phyloP scores from a whole-genome alignment of 495 filamentous ascomycete genomes.

The Neurospora sp. region DNA sequence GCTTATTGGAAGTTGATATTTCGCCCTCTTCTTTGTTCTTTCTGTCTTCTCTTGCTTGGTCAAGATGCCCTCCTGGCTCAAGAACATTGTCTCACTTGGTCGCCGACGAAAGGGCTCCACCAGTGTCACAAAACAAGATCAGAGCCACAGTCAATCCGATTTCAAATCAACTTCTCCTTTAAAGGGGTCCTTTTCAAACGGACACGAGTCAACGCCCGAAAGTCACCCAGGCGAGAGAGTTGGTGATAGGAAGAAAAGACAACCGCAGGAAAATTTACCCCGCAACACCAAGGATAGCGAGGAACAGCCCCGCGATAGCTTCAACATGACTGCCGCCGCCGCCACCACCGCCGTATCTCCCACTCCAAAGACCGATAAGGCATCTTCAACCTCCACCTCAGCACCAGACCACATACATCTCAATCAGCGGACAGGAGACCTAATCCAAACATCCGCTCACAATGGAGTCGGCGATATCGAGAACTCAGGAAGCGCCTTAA shows the following conservation, averaged over 20 bases:
- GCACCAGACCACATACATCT: neutral
- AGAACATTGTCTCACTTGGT: neutral
- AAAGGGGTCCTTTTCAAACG: neutral
- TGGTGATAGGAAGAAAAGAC: neutral
- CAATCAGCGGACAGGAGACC: conserved; percentile 5
- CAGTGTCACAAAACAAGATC: neutral
- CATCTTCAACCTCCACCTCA: neutral
- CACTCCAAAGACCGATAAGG: neutral
- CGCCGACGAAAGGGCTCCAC: neutral
- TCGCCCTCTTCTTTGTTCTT: neutral
- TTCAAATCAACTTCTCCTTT: neutral
- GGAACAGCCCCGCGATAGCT: neutral
- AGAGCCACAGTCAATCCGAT: neutral
- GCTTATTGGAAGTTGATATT: neutral
- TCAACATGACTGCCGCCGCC: neutral
- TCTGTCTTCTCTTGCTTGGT: neutral
- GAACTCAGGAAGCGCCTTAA: neutral
- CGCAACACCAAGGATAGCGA: neutral
- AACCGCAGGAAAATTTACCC: neutral
- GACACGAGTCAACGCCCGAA: neutral
- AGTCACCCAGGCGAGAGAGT: neutral
- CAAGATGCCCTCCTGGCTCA: neutral
- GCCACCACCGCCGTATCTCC: neutral
- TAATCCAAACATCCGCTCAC: neutral
- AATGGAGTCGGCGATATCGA: neutral